Conservation (phyloP, 2,329 filamentous ascomycete genomes). For the Metarhizium guizhouense region DNA sequence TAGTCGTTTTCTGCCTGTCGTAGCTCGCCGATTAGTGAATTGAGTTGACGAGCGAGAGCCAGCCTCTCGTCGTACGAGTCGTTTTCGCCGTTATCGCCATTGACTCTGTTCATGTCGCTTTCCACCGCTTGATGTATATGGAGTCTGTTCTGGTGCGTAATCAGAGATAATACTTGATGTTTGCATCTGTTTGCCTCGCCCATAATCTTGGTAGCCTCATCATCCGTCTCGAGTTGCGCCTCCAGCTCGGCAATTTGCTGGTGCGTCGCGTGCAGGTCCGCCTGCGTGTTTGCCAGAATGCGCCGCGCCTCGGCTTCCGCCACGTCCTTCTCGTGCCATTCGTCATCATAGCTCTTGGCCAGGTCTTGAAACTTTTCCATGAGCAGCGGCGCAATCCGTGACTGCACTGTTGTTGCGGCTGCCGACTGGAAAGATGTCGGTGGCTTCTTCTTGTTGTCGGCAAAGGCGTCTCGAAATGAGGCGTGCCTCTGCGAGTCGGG, state of each 20-base stretch:
- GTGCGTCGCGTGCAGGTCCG: constrained; percentile 53
- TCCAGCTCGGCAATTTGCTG: constrained; percentile 52
- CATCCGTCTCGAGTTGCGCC: constrained; percentile 44
- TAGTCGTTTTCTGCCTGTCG: constrained; percentile 57
- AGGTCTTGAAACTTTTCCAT: constrained; percentile 65
- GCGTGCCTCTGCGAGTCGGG: constrained; percentile 50
- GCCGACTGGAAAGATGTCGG: constrained; percentile 45
- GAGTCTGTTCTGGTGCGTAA: constrained; percentile 43
- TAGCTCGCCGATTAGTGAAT: constrained; percentile 48
- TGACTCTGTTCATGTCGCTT: constrained; percentile 38
- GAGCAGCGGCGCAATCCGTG: constrained; percentile 59
- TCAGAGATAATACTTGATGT: constrained; percentile 38
- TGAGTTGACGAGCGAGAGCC: constrained; percentile 48
- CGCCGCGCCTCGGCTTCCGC: constrained; percentile 59
- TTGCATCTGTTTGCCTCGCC: constrained; percentile 42
- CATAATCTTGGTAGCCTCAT: constrained; percentile 38
- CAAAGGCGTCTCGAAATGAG: constrained; percentile 41
- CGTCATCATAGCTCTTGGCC: constrained; percentile 62
- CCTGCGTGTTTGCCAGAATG: constrained; percentile 56
- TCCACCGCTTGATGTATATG: constrained; percentile 44
- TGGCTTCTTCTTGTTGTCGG: constrained; percentile 33
- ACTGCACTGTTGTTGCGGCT: constrained; percentile 60
- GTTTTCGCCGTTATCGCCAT: constrained; percentile 34
- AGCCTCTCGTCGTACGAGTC: constrained; percentile 47
- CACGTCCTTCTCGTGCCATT: constrained; percentile 64